phyloP scores from a whole-genome alignment of 1,284 basidiomycete species.

The Heliocybe sulcata region DNA sequence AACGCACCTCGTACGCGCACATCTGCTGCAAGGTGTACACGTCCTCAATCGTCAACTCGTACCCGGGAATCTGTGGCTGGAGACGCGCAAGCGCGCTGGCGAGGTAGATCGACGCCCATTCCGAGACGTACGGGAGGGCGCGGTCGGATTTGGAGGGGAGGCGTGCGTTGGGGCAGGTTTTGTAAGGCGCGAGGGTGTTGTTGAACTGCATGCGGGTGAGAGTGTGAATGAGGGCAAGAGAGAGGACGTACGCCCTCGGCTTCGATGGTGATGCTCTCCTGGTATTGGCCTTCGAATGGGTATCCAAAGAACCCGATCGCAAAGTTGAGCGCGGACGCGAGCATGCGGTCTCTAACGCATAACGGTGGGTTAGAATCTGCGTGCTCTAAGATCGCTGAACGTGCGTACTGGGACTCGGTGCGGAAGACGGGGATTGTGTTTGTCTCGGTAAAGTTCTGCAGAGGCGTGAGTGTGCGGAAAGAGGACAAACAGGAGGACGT shows the following conservation, averaged over 20 bases:
- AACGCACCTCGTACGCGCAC: constrained; percentile 77
- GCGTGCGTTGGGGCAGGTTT: constrained; percentile 55
- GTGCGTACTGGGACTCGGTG: constrained; percentile 74
- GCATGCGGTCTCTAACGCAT: constrained; percentile 60
- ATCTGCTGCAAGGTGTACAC: constrained; percentile 69
- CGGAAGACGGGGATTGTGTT: constrained; percentile 70
- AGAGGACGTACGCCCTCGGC: constrained; percentile 24
- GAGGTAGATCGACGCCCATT: constrained; percentile 72
- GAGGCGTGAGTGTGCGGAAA: background rate
- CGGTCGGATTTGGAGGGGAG: constrained; percentile 43
- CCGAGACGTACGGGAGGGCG: constrained; percentile 43
- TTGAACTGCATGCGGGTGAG: constrained; percentile 42
- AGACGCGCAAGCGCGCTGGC: constrained; percentile 59
- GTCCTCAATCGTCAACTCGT: constrained; percentile 64
- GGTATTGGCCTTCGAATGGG: constrained; percentile 71
- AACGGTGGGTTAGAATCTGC: background rate
- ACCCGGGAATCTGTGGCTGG: constrained; percentile 51
- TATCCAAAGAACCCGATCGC: constrained; percentile 86
- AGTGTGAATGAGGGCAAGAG: background rate
- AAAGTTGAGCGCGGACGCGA: constrained; percentile 78
- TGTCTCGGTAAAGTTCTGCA: constrained; percentile 57
- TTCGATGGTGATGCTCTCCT: constrained; percentile 79
- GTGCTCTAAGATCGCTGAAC: background rate
- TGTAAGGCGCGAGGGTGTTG: constrained; percentile 73
- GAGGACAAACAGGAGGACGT: background rate